Base-by-base conservation (phyloP, 2,329 filamentous ascomycete species). In the Trichoderma lentiforme region DNA sequence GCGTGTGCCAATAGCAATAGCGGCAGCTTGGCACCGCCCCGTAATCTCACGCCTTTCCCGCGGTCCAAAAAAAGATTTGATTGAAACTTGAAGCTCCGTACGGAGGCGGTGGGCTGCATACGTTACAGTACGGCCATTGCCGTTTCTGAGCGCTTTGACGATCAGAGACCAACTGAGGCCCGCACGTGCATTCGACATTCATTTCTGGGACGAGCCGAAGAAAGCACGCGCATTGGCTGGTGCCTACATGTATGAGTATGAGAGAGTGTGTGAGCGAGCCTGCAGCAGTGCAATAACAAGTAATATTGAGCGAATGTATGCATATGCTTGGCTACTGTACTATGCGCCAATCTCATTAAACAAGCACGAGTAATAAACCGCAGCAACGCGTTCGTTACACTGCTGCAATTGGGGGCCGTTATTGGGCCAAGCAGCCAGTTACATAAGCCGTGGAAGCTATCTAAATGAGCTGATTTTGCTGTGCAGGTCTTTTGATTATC, bases 391-490 rank as follows among this genome's bases (percentile, higher is more conserved):
- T 51, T 51, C n/a, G 43, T 51, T 53, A 53, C 47, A 53, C 47
- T 24, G 47, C 47, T 64, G 62, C 34, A 11, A 21, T 51, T 51
- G 43, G 43, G n/a, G n/a, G 43, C 43, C 9, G n/a, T 47, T n/a
- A 64, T 30, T 51, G 62, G 43, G 28, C n/a, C 26, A 51, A 26
- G 36, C 36, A 39, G 3, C 6, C 21, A 28, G 39, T 64, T 53
- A 32, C 39, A 43, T 51, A 51, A 47, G 62, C 60, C 21, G 12
- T 9, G n/a, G 6, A 34, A 57, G 21, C 32, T 5, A 14, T 28
- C 9, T 7, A 58, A 68, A 68, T 68, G 65, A 68, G 65, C 26
- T 68, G 65, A 34, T 60, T 68, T 67, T 67, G 64, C 65, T 47
- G 39, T 57, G 30, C 30, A 39, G 43, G 65, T 8, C 11, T 21